Base-by-base conservation (phyloP, 148 eudicot species). In the Vaccinium corymbosum region DNA sequence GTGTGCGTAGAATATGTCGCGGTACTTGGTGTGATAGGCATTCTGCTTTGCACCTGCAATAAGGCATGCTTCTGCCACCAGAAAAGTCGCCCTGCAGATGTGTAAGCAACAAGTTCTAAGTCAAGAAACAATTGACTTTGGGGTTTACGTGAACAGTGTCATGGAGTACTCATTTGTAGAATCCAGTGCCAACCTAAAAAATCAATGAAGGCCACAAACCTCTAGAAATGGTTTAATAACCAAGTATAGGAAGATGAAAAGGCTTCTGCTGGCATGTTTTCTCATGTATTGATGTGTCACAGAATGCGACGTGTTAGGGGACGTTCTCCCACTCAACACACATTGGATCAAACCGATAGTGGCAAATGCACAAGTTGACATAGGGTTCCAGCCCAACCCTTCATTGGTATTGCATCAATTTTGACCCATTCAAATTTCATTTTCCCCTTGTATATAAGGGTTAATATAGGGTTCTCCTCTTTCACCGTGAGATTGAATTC, bases 1-100 rank as follows among this genome's bases (percentile, higher is more conserved):
- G 38, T 92, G 93, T 2, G 95, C 97, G 50, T 88, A 85, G 16
- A 95, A 81, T 87, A 90, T 71, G 79, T 92, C 83, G 1, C 95
- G 86, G 68, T 95, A 95, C 83, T 85, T 89, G 76, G 98, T 95
- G 89, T 95, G 98, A 84, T 95, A 95, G n/a, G 97, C 98, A 77
- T 95, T 95, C 82, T 89, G 87, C 48, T 89, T 94, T 64, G 99
- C 99, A 66, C 99, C 99, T 6, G 98, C 99, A 35, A 95, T 83
- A 52, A 94, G 88, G 84, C 99, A 97, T 56, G 96, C 93, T 88
- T 94, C 98, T n/a, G 99, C 97, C 68, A 95, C 96, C 86, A 97
- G 81, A 87, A 97, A 97, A 22, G 94, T 90, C 80, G 85, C 42
- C 99, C 98, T 97, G 95, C 88, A 91, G 19, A 83, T 59, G 51